These are phyloP conservation scores for Debaryomyces coudertii DNA, from an alignment of 1,139 yeast genomes.

Conservation along the genomic window DNA sequence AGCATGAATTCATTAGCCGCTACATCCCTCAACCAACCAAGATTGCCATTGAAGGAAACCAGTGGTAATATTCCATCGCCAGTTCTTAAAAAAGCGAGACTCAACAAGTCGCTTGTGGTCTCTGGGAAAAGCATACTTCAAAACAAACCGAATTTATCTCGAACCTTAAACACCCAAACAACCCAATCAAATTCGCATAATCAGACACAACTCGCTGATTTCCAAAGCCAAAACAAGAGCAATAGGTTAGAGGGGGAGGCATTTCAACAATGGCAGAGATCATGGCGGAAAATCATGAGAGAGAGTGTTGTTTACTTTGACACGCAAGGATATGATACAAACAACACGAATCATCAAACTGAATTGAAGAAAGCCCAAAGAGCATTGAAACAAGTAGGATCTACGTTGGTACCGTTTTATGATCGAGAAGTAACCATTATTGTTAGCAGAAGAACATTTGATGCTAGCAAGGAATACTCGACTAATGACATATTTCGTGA, in stretches of 20 bases:
- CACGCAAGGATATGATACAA: constrained; percentile 57
- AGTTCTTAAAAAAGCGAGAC: constrained; percentile 33
- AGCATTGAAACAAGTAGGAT: constrained; percentile 61
- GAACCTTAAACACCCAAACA: neutral
- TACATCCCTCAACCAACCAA: constrained; percentile 17
- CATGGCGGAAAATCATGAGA: constrained; percentile 80
- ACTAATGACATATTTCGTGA: constrained; percentile 67
- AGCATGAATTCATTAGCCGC: constrained; percentile 8
- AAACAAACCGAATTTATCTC: constrained; percentile 13
- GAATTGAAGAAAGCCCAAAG: constrained; percentile 58
- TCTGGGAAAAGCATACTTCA: constrained; percentile 5
- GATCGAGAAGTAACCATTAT: constrained; percentile 81
- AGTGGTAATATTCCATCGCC: constrained; percentile 48
- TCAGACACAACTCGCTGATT: neutral
- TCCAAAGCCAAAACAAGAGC: constrained; percentile 4
- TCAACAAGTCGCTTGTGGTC: constrained; percentile 14
- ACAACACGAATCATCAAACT: constrained; percentile 42
- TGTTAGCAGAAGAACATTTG: constrained; percentile 58
- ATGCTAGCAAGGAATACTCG: constrained; percentile 28
- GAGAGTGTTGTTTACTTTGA: constrained; percentile 81
- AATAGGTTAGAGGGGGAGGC: constrained; percentile 51
- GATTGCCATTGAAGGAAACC: constrained; percentile 49
- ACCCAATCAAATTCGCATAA: neutral
- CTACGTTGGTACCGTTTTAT: constrained; percentile 72
- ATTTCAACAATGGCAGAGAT: constrained; percentile 72